These are phyloP conservation scores for Panicum miliaceum DNA, from an alignment of 176 grass and related monocot genomes.

Conservation along the genomic window DNA sequence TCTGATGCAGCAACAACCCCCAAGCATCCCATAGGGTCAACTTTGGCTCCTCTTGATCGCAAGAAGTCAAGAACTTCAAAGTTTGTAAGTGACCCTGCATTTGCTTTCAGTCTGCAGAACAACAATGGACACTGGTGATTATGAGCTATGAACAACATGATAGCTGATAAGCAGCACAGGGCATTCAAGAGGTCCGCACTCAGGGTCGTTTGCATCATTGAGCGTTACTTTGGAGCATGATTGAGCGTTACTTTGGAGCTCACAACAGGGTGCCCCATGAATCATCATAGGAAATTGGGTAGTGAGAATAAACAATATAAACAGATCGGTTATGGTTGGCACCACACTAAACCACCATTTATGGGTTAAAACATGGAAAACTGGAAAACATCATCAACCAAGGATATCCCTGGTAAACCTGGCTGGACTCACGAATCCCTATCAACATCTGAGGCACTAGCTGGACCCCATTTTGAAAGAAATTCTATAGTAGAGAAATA, in stretches of 20 bases:
- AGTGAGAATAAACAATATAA: background rate
- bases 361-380: background rate
- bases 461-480: background rate
- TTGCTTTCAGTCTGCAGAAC: slow-evolving; percentile 58
- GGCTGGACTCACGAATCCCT: background rate
- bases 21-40: slow-evolving; percentile 84
- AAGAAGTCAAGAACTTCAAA: slow-evolving; percentile 89
- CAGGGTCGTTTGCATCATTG: background rate
- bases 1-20: slow-evolving; percentile 77
- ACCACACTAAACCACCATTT: background rate
- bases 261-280: background rate
- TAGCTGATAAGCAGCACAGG: background rate
- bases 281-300: background rate
- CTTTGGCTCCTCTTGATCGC: slow-evolving; percentile 69
- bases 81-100: slow-evolving; percentile 73
- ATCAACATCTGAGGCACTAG: background rate
- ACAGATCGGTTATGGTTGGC: background rate
- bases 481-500: background rate
- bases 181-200: background rate
- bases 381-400: background rate
- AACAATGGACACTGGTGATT: background rate
- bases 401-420: background rate
- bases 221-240: background rate
- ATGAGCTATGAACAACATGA: background rate
- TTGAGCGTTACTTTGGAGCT: background rate